phyloP scores from a whole-genome alignment of 345 rosid genomes.

The Rhodomyrtus tomentosa region DNA sequence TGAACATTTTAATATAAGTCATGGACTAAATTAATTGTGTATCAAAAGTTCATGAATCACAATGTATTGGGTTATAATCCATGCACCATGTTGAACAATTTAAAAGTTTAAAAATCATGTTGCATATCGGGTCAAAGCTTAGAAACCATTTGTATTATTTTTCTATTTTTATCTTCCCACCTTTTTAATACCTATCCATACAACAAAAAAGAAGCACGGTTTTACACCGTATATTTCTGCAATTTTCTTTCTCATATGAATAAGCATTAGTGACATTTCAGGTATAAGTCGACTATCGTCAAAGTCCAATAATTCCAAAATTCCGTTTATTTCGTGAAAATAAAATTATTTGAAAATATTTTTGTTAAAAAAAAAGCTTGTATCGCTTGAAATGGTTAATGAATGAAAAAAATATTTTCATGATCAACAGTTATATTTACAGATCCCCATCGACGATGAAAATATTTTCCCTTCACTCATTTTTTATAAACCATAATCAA shows the following conservation, averaged over 20 bases:
- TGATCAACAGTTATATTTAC: background rate
- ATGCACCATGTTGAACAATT: too few relatives aligned
- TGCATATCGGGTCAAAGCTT: too few relatives aligned
- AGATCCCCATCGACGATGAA: background rate
- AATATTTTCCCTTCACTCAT: background rate
- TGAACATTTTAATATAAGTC: too few relatives aligned
- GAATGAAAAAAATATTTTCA: background rate
- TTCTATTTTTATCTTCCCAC: too few relatives aligned
- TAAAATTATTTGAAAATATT: background rate
- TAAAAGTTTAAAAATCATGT: too few relatives aligned
- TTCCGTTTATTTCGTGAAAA: background rate
- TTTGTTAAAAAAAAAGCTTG: fast-evolving
- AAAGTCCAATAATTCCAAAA: background rate
- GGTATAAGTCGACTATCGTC: background rate
- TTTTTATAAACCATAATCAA: background rate
- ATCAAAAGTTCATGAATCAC: too few relatives aligned
- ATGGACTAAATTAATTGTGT: too few relatives aligned
- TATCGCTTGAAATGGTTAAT: background rate
- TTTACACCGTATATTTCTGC: background rate
- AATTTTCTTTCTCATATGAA: background rate
- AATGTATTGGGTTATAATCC: too few relatives aligned
- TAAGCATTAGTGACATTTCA: background rate
- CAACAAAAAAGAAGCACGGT: background rate
- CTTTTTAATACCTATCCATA: too few relatives aligned
- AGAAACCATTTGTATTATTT: too few relatives aligned